A percentile compares a stretch with the other conserved stretches of the same genome.
Conservation (phyloP, 2,329 filamentous ascomycete genomes). For the Aspergillus sp. region DNA sequence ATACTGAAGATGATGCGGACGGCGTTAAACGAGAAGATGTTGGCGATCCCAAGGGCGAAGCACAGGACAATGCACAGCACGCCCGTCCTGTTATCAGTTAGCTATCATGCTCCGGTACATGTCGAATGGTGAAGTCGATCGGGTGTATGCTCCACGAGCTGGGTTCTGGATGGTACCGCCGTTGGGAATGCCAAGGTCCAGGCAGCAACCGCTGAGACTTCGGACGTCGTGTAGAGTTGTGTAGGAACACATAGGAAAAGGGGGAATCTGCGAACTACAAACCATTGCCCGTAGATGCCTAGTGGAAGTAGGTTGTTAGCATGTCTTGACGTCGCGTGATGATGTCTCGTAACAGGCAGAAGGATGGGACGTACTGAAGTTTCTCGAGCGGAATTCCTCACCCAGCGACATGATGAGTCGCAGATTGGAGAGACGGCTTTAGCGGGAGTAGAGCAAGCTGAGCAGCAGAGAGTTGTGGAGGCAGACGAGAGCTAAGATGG, state of each 20-base stretch:
- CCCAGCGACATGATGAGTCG: conserved; percentile 45
- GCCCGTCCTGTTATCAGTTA: conserved; percentile 30
- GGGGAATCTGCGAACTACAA: conserved; percentile 22
- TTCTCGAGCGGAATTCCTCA: conserved; percentile 55
- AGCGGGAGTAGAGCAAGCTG: neutral
- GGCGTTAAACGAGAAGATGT: conserved; percentile 52
- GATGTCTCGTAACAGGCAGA: conserved; percentile 1
- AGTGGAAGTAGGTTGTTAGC: conserved; percentile 17
- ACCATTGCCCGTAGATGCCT: conserved; percentile 65
- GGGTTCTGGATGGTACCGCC: neutral
- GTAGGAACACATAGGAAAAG: conserved; percentile 1
- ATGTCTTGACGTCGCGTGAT: neutral
- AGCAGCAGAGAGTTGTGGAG: neutral
- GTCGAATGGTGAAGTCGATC: neutral
- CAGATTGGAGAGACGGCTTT: neutral
- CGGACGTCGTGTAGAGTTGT: conserved; percentile 1
- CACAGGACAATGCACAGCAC: conserved; percentile 56
- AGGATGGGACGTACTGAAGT: conserved; percentile 48
- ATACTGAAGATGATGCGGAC: conserved; percentile 53
- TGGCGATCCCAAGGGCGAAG: conserved; percentile 58
- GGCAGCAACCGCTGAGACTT: conserved; percentile 12
- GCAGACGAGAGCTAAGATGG: neutral
- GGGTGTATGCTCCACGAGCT: neutral
- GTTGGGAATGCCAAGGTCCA: conserved; percentile 6
- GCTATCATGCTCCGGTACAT: conserved; percentile 1